Evolutionary conservation across 1,284 basidiomycete genomes (phyloP).

Genomic region (Golubevia sp.): DNA sequence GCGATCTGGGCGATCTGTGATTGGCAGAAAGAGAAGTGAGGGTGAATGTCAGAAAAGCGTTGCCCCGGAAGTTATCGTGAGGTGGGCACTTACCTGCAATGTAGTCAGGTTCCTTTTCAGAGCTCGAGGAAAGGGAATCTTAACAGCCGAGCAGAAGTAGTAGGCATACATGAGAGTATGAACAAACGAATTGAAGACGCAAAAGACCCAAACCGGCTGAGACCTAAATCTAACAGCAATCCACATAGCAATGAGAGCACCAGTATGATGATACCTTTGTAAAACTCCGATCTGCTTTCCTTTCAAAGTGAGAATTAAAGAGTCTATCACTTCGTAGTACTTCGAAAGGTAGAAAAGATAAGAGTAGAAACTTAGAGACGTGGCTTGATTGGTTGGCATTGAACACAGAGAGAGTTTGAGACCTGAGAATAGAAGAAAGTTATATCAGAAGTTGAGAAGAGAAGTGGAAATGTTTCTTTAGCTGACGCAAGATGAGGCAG

Average conservation of each 20-base stretch:
- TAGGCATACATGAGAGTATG: constrained; percentile 27
- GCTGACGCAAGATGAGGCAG: too few relatives aligned
- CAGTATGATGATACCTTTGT: constrained; percentile 3
- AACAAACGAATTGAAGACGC: constrained; percentile 49
- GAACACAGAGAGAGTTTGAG: too few relatives aligned
- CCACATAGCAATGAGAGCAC: background rate
- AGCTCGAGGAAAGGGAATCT: constrained; percentile 37
- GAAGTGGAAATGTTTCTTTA: background rate
- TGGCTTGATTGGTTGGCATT: background rate
- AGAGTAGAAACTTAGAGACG: background rate
- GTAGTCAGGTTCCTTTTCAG: constrained; percentile 51
- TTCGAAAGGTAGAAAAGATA: background rate
- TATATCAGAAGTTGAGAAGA: too few relatives aligned
- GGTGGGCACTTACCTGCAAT: constrained; percentile 12
- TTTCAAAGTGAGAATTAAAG: background rate
- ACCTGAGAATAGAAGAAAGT: too few relatives aligned
- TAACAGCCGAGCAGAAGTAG: constrained; percentile 45
- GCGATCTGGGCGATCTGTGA: constrained; percentile 41
- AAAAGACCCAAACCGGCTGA: constrained; percentile 48
- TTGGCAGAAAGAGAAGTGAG: background rate
- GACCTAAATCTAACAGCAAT: constrained; percentile 2
- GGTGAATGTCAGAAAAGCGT: background rate
- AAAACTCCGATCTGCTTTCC: background rate
- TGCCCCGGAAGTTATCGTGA: background rate
- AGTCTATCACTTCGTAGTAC: background rate